Evolutionary conservation across 2,329 filamentous ascomycete species (phyloP).

Genomic region (Pseudonectria foliicola): DNA sequence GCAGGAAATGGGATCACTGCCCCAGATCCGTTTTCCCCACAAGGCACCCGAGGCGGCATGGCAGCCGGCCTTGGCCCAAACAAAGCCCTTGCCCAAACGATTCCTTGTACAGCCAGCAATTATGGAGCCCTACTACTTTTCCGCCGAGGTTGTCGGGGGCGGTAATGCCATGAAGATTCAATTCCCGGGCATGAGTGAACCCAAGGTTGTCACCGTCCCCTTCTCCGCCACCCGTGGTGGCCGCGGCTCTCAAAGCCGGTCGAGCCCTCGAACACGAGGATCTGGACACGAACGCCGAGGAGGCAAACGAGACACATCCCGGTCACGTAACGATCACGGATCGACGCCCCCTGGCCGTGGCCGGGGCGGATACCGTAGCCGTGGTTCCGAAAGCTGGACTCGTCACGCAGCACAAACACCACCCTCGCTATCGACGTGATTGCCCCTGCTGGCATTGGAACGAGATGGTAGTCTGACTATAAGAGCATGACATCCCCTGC

Average conservation of each 20-base stretch:
- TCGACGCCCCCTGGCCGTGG: constrained; percentile 6
- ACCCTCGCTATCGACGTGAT: constrained; percentile 18
- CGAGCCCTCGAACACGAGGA: constrained; percentile 24
- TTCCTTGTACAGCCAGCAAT: constrained; percentile 36
- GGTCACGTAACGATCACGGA: constrained; percentile 21
- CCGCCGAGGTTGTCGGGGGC: constrained; percentile 26
- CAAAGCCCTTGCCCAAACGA: constrained; percentile 47
- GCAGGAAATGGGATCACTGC: constrained; percentile 72
- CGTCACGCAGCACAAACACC: constrained; percentile 23
- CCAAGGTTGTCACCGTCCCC: constrained; percentile 32
- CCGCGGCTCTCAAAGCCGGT: constrained; percentile 19
- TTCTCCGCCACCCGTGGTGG: constrained; percentile 26
- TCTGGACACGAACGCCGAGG: constrained; percentile 23
- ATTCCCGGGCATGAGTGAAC: constrained; percentile 35
- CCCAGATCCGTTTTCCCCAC: constrained; percentile 59
- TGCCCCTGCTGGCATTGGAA: too few relatives aligned
- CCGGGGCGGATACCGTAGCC: constrained; percentile 33
- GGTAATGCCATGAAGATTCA: constrained; percentile 32
- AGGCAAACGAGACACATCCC: constrained; percentile 28
- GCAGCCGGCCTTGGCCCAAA: constrained; percentile 48
- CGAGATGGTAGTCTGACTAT: too few relatives aligned
- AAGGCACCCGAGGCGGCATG: constrained; percentile 56
- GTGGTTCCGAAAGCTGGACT: constrained; percentile 35
- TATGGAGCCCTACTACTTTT: constrained; percentile 29
- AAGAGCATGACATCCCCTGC: too few relatives aligned